Evolutionary conservation across 495 filamentous ascomycete species (phyloP).

Genomic region (Xylaria scruposa): DNA sequence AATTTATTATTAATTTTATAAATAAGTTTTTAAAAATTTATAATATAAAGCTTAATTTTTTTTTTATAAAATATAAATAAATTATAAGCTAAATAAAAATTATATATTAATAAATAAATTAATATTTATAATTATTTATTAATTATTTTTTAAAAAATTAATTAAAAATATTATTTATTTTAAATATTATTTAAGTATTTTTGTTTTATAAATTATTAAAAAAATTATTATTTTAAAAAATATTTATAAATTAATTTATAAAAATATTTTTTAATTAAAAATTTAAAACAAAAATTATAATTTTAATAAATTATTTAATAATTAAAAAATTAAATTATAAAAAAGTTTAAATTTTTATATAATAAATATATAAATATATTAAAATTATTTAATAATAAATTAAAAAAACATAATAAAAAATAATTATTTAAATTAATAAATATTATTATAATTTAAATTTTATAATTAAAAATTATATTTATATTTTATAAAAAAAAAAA

Average conservation of each 20-base stretch:
- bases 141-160: too few species aligned
- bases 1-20: neutral
- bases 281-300: neutral
- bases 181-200: too few species aligned
- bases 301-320: neutral
- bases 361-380: neutral
- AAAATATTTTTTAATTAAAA: neutral
- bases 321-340: neutral
- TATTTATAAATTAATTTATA: neutral
- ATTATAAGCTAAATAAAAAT: too few species aligned
- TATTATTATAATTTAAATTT: neutral
- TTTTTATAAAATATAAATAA: too few species aligned
- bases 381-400: neutral
- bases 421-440: too few species aligned
- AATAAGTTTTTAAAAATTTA: neutral
- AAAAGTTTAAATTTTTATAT: neutral
- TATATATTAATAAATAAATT: neutral
- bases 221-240: neutral
- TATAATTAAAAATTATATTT: neutral
- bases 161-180: too few species aligned
- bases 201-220: neutral
- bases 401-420: neutral
- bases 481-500: neutral
- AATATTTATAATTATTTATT: neutral
- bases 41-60: neutral